A percentile compares a stretch with the other conserved stretches of the same genome.
phyloP scores from a whole-genome alignment of 2,329 filamentous ascomycete genomes.

The Aspergillus cejpii region DNA sequence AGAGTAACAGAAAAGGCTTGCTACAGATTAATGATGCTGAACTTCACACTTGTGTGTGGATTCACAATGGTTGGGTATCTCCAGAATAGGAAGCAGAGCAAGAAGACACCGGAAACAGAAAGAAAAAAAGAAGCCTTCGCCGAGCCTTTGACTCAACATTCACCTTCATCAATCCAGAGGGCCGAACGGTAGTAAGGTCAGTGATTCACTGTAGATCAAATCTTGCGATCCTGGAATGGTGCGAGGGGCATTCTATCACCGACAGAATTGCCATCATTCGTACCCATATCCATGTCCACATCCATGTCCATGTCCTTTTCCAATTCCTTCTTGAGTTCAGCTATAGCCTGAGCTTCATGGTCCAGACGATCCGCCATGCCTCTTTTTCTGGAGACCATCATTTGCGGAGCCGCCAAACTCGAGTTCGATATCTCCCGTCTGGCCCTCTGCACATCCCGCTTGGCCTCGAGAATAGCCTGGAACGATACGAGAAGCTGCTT shows the following conservation, averaged over 20 bases:
- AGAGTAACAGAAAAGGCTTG: background rate
- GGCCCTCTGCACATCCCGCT: slow-evolving; percentile 36
- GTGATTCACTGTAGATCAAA: slow-evolving; percentile 1
- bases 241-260: no score
- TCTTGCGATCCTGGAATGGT: slow-evolving; percentile 29
- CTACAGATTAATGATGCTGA: background rate
- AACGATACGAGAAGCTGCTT: slow-evolving; percentile 35
- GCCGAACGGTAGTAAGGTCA: background rate
- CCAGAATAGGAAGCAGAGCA: background rate
- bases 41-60: background rate
- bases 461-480: slow-evolving; percentile 38
- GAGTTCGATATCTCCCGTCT: slow-evolving; percentile 18
- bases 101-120: slow-evolving; percentile 1
- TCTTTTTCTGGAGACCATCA: slow-evolving; percentile 25
- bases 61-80: slow-evolving; percentile 4
- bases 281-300: no score
- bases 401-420: slow-evolving; percentile 7
- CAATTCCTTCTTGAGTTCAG: slow-evolving; percentile 12
- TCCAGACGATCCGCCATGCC: slow-evolving; percentile 28
- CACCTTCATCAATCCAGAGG: background rate
- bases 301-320: slow-evolving; percentile 18
- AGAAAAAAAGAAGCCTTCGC: background rate
- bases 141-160: background rate
- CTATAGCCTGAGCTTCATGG: slow-evolving; percentile 17
- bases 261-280: no score